Base-by-base conservation (phyloP, 2,329 filamentous ascomycete genomes). In the Paraphaeosphaeria sporulosa region DNA sequence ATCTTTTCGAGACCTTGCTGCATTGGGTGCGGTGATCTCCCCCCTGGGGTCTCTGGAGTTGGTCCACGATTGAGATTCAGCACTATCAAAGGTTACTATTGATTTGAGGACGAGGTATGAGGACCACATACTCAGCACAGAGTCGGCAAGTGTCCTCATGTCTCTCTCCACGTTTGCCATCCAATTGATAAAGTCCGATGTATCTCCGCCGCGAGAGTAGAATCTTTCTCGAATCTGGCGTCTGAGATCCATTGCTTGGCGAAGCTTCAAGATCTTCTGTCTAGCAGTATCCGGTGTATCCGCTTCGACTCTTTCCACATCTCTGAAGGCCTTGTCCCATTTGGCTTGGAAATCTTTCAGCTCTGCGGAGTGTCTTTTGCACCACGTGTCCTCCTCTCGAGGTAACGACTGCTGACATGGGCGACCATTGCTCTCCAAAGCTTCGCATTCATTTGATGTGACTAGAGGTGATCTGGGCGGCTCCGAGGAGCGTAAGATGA, bases 191-290 rank as follows among this genome's bases (percentile, higher is more conserved):
- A 62, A 61, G 32, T 65, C 64, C 15, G 64, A 49, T 4, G 60
- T 64, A 30, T 66, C 61, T 7, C 64, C 68, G 1, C 71, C 71
- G 9, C 68, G 57, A 10, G 67, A 58, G 30, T 73, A 68, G 42
- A 73, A 72, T 13, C 67, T 61, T 12, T 71, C 67, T 2, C 62
- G 59, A 1, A 74, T 61, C 4, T 68, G 66, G 9, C 68, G 62
- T 10, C 70, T 62, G 9, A 70, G 55, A 10, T 72, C 66, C 8
- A 73, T 60, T 2, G 70, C 64, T 27, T 64, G 61, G 30, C 67
- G 69, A 8, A 73, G 58, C 43, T 71, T 71, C 10, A 71, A 27
- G 2, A 71, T 58, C 47, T 71, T 72, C 36, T 69, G 63, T 55
- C 70, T 70, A 17, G 64, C 69, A 13, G 59, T 51, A 19, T 66